Evolutionary conservation across 169 alveolate species (phyloP).

Genomic region (Cryptosporidium sp.): DNA sequence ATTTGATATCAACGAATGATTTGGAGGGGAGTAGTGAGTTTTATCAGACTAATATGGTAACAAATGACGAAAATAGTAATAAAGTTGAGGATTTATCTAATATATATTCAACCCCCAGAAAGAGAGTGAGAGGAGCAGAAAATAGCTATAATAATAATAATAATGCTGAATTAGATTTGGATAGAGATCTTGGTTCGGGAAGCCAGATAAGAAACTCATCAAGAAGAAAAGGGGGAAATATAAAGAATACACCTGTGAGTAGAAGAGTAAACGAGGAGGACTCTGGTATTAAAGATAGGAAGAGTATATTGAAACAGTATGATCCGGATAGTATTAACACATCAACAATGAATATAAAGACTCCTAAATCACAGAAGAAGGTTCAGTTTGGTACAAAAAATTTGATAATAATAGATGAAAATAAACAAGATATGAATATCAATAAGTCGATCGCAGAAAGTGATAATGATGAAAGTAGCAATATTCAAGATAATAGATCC

Average conservation of each 20-base stretch:
- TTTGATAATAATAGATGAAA: slow-evolving; percentile 51
- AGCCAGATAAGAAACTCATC: slow-evolving; percentile 16
- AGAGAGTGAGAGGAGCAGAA: neutral
- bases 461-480: neutral
- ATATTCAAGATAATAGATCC: neutral
- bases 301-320: slow-evolving; percentile 64
- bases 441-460: slow-evolving; percentile 4
- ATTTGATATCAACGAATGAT: slow-evolving; percentile 23
- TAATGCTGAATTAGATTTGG: neutral
- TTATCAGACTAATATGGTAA: neutral
- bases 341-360: slow-evolving; percentile 44
- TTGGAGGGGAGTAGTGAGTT: slow-evolving; percentile 24
- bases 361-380: slow-evolving; percentile 72
- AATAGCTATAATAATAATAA: neutral
- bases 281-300: slow-evolving; percentile 43
- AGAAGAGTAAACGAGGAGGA: slow-evolving; percentile 9
- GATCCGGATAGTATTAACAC: slow-evolving; percentile 63
- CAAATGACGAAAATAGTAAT: neutral
- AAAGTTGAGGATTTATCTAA: neutral
- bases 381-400: slow-evolving; percentile 61
- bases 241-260: slow-evolving; percentile 15
- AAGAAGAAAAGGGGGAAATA: slow-evolving; percentile 33
- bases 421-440: slow-evolving; percentile 11
- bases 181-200: neutral
- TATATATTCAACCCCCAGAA: slow-evolving; percentile 56